Percentiles rank a stretch among this genome's conserved stretches.
Evolutionary conservation across 495 filamentous ascomycete genomes (phyloP).

Genomic region (Aspergillus coremiiformis): DNA sequence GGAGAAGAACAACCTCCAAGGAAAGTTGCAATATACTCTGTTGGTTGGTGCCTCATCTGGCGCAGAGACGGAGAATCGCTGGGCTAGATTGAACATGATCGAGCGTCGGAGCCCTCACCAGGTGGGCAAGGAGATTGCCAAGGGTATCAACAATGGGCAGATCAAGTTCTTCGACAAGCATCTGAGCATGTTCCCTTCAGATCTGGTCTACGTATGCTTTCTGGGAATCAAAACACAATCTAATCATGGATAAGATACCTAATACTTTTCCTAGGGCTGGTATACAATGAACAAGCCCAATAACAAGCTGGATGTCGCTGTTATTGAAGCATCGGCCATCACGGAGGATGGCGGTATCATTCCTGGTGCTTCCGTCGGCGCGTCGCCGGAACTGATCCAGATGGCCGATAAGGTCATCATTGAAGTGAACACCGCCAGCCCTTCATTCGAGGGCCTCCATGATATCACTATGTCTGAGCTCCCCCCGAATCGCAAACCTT

Average conservation of each 20-base stretch:
- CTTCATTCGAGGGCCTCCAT: conserved; percentile 82
- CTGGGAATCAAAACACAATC: background rate
- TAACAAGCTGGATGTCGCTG: conserved; percentile 72
- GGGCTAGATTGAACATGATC: conserved; percentile 84
- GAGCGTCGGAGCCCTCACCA: conserved; percentile 79
- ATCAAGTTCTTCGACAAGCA: conserved; percentile 94
- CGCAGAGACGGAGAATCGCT: conserved; percentile 86
- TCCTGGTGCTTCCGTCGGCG: conserved; percentile 79
- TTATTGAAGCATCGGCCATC: conserved; percentile 83
- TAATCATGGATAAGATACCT: background rate
- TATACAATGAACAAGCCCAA: conserved; percentile 70
- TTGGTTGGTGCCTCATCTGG: conserved; percentile 87
- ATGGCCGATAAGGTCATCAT: conserved; percentile 91
- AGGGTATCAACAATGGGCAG: conserved; percentile 80
- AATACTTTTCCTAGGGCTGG: conserved; percentile 49
- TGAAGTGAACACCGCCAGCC: conserved; percentile 83
- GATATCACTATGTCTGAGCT: conserved; percentile 85
- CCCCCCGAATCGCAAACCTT: conserved; percentile 75
- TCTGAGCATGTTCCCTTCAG: conserved; percentile 85
- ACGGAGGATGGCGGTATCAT: conserved; percentile 91
- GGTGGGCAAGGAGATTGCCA: conserved; percentile 84
- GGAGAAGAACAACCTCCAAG: conserved; percentile 80
- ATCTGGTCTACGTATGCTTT: conserved; percentile 66
- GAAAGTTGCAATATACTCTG: conserved; percentile 73
- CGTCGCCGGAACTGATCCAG: conserved; percentile 78